Base-by-base conservation (phyloP, 1,139 yeast species). In the Zygoascus meyerae region DNA sequence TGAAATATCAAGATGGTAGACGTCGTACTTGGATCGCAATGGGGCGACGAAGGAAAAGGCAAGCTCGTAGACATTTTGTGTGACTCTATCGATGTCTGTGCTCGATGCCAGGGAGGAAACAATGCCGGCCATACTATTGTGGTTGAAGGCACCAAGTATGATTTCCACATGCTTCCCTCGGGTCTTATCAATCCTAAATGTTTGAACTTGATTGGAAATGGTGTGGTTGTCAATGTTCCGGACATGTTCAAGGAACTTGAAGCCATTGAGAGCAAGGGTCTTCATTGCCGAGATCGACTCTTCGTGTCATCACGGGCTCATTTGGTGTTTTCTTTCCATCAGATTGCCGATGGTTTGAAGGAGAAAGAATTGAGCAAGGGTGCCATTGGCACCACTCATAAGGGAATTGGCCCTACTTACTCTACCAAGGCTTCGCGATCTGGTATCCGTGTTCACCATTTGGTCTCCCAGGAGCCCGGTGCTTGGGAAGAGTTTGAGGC, bases 31-130 rank as follows among this genome's bases (percentile, higher is more conserved):
- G 98, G 98, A 52, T 74, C 97, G 69, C 98, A 92, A 71, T 92
- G 98, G 98, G 99, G 99, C 55, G 99, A 92, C 66, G 99, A 92
- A 79, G 99, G 99, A 65, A 92, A 92, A 68, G 99, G 99, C 50
- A 92, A 94, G 70, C 77, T 92, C 51, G 98, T 92, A 48, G 98
- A 92, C 66, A 75, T 92, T 51, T 76, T 92, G 48, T 92, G 97
- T 68, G 97, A 89, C 62, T 81, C 86, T 58, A 83, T 90, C 59
- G 98, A 92, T 60, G 92, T 92, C 43, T 94, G 97, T 67, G 97
- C 97, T 35, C 80, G 99, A 68, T 90, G 97, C 70, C 96, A 89
- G 55, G 99, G 99, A 68, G 99, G 99, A 61, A 92, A 92, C 74
- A 92, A 92, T 67, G 98, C 98, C 31, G 99, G 99, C 31, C 98